A percentile compares a stretch with the other conserved stretches of the same genome.
Conservation (phyloP, 2,329 filamentous ascomycete species). For the Claviceps maximensis region DNA sequence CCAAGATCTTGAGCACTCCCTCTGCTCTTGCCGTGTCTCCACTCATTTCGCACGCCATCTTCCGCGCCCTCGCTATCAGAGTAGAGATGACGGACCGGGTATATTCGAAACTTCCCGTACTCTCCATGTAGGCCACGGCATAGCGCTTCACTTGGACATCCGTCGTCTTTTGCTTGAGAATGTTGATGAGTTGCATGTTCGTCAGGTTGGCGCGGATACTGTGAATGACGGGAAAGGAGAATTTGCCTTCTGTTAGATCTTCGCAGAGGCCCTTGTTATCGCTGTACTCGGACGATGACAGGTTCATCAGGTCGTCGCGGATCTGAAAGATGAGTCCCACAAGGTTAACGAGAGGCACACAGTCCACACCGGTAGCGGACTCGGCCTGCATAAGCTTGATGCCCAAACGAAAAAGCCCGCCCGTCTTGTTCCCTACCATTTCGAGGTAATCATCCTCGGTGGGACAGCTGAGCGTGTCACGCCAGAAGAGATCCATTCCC, state of each 20-base stretch:
- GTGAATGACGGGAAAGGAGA: constrained; percentile 91
- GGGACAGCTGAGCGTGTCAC: constrained; percentile 71
- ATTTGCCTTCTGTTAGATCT: constrained; percentile 93
- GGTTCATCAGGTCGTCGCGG: constrained; percentile 86
- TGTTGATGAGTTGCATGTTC: constrained; percentile 76
- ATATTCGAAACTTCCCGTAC: constrained; percentile 80
- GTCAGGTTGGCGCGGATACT: constrained; percentile 65
- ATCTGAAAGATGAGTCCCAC: constrained; percentile 84
- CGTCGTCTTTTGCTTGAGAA: constrained; percentile 76
- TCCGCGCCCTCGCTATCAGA: constrained; percentile 49
- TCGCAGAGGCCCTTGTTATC: constrained; percentile 89
- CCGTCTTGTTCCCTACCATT: constrained; percentile 87
- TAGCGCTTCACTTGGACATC: constrained; percentile 85
- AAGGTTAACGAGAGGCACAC: constrained; percentile 71
- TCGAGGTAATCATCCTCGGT: constrained; percentile 85
- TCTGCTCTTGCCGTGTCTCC: constrained; percentile 40
- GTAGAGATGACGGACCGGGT: constrained; percentile 54
- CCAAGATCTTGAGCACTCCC: constrained; percentile 53
- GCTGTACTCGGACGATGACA: constrained; percentile 61
- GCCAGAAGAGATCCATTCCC: constrained; percentile 86
- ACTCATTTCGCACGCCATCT: constrained; percentile 52
- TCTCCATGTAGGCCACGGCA: constrained; percentile 82
- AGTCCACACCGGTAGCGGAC: constrained; percentile 45
- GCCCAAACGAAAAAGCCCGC: constrained; percentile 70
- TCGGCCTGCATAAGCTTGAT: constrained; percentile 84